Evolutionary conservation across 768 basidiomycete genomes (phyloP), one percentile per base, ranked within the genome.

Genomic region (Suillus lakei): DNA sequence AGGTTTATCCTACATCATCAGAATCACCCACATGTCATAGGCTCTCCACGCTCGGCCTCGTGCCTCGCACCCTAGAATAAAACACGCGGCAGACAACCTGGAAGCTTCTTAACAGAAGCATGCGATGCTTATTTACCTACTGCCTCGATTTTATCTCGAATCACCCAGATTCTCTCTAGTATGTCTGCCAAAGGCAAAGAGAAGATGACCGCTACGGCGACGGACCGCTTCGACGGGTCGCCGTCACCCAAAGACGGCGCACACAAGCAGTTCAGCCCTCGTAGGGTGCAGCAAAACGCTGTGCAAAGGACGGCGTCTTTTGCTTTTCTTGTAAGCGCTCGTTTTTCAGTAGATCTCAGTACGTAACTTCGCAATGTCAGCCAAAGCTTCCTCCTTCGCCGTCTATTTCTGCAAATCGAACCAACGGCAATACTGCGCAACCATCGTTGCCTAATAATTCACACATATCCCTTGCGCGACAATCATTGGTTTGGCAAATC

Each of bases 401-500:
- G 65, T 72, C 67, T 54, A 64, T 63, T 18, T 63, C 64, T 36
- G 59, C 67, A 36, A 66, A 50, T 54, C 39, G 63, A 36, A 53
- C 13, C 38, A 51, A 62, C 48, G 41, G 36, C 36, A 60, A 43
- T n/a, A 30, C 13, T 28, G 55, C 21, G 39, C 66, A 61, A 48
- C 43, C 55, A 54, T 63, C 41, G 59, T 39, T 60, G 56, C 65
- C 69, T 39, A 34, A 53, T 51, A 71, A 43, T 54, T 2, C 65
- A 58, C 38, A 1, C 44, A 26, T 65, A 67, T 26, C 60, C 55
- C 55, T 67, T 59, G 53, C 65, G 53, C 61, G 61, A 1, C 62
- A 60, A n/a, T 34, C 58, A 64, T 67, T 43, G 65, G 77, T 77
- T 28, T 56, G 39, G 26, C 59, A 51, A 64, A 62, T 65, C 61